Conservation (phyloP, 345 rosid genomes). For the Capsella bursapastoris region DNA sequence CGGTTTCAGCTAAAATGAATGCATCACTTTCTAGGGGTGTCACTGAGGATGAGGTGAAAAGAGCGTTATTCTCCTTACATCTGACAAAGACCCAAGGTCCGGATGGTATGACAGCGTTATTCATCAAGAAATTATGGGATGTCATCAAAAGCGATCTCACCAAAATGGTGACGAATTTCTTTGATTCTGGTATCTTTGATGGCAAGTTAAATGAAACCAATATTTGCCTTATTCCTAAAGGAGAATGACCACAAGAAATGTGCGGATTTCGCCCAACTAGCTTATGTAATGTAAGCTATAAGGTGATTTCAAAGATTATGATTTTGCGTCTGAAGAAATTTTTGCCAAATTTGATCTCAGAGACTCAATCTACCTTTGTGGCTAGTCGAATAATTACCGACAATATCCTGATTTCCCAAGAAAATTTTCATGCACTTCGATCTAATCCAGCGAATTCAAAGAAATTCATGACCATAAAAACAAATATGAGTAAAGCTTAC, state of each 20-base stretch:
- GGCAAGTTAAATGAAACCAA: background rate
- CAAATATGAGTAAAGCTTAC: too few species aligned
- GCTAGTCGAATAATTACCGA: background rate
- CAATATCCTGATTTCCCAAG: too few species aligned
- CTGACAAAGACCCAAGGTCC: background rate
- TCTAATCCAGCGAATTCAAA: too few species aligned
- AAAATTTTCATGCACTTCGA: too few species aligned
- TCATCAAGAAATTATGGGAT: background rate
- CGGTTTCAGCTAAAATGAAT: background rate
- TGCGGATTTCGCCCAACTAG: background rate
- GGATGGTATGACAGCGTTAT: background rate
- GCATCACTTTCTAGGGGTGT: too few species aligned
- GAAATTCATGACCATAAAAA: too few species aligned
- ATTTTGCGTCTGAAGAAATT: background rate
- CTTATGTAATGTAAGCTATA: background rate
- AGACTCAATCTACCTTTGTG: background rate
- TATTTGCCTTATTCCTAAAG: background rate
- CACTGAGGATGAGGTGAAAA: background rate
- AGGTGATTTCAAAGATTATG: background rate
- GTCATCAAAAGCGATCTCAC: background rate
- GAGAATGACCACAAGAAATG: background rate
- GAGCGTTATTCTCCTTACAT: background rate
- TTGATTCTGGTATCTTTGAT: rapidly evolving
- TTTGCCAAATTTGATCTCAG: rapidly evolving
- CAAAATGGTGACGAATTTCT: background rate